Evolutionary conservation across 768 basidiomycete species (phyloP).

Genomic region (Rickenella mellea): DNA sequence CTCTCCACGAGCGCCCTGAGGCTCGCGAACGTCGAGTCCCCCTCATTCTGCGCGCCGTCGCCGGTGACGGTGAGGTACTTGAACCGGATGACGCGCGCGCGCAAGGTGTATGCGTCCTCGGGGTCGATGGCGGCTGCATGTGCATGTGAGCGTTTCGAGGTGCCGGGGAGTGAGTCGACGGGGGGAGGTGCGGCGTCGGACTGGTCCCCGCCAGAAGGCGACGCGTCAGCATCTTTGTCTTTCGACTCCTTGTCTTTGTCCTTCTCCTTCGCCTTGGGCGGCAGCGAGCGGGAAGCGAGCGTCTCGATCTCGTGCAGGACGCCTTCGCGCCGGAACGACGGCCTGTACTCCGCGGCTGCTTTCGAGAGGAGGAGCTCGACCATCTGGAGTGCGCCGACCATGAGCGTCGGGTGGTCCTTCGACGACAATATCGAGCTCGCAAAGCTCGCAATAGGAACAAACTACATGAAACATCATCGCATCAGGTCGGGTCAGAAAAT

Average conservation of each 20-base stretch:
- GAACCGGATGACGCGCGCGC: constrained; percentile 85
- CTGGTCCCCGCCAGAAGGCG: constrained; percentile 30
- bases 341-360: constrained; percentile 74
- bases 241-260: constrained; percentile 23
- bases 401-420: constrained; percentile 79
- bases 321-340: constrained; percentile 88
- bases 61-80: constrained; percentile 54
- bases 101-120: constrained; percentile 84
- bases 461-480: constrained; percentile 32
- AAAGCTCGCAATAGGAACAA: constrained; percentile 92
- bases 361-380: constrained; percentile 86
- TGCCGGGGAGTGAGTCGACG: constrained; percentile 1
- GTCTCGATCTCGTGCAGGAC: constrained; percentile 91
- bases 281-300: constrained; percentile 56
- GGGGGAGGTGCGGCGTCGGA: constrained; percentile 21
- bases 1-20: constrained; percentile 57
- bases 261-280: constrained; percentile 43
- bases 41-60: constrained; percentile 39
- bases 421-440: constrained; percentile 90
- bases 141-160: constrained; percentile 9
- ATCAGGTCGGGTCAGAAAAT: constrained; percentile 5
- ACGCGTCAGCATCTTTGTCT: constrained; percentile 21
- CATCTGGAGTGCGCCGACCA: constrained; percentile 84
- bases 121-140: constrained; percentile 71
- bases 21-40: constrained; percentile 53